Percentiles rank a stretch among this genome's conserved stretches.
Evolutionary conservation across 108 stramenopile species (phyloP).

Genomic region (Stephanodiscus triporus): DNA sequence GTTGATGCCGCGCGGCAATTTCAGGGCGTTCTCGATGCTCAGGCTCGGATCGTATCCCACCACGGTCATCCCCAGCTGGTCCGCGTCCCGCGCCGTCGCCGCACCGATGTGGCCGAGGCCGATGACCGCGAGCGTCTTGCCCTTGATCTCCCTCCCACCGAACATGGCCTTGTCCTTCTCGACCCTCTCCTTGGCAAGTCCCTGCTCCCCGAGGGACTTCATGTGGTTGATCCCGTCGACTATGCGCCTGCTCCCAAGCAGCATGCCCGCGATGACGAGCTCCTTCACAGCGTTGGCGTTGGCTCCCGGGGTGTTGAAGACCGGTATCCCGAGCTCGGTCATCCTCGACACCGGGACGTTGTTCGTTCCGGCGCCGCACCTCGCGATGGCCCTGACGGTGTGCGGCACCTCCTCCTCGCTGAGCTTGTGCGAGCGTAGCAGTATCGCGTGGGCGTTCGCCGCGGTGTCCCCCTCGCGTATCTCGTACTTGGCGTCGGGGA

Average conservation of each 20-base stretch:
- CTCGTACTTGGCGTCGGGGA: slow-evolving; percentile 71
- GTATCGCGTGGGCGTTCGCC: slow-evolving; percentile 82
- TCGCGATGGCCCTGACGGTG: slow-evolving; percentile 89
- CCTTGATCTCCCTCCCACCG: slow-evolving; percentile 90
- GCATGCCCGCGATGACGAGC: slow-evolving; percentile 87
- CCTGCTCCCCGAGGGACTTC: slow-evolving; percentile 82
- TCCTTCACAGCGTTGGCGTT: slow-evolving; percentile 97
- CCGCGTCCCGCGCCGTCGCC: slow-evolving; percentile 88
- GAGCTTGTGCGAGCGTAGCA: slow-evolving; percentile 89
- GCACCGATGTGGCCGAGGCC: slow-evolving; percentile 96
- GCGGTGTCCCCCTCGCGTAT: slow-evolving; percentile 53
- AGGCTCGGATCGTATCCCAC: slow-evolving; percentile 95
- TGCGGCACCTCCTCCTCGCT: slow-evolving; percentile 83
- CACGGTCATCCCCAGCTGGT: slow-evolving; percentile 86
- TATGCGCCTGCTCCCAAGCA: slow-evolving; percentile 80
- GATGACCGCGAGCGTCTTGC: slow-evolving; percentile 94
- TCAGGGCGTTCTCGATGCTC: slow-evolving; percentile 83
- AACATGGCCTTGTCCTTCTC: slow-evolving; percentile 95
- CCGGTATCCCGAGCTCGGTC: slow-evolving; percentile 94
- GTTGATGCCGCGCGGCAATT: slow-evolving; percentile 72
- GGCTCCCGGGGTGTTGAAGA: slow-evolving; percentile 97
- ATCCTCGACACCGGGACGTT: slow-evolving; percentile 92
- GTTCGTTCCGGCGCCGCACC: slow-evolving; percentile 95
- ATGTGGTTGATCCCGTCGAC: slow-evolving; percentile 91
- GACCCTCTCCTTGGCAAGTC: slow-evolving; percentile 82